A percentile compares a stretch with the other conserved stretches of the same genome.
Evolutionary conservation across 163 green algal species (phyloP).

Genomic region (Scenedesmus sp.): DNA sequence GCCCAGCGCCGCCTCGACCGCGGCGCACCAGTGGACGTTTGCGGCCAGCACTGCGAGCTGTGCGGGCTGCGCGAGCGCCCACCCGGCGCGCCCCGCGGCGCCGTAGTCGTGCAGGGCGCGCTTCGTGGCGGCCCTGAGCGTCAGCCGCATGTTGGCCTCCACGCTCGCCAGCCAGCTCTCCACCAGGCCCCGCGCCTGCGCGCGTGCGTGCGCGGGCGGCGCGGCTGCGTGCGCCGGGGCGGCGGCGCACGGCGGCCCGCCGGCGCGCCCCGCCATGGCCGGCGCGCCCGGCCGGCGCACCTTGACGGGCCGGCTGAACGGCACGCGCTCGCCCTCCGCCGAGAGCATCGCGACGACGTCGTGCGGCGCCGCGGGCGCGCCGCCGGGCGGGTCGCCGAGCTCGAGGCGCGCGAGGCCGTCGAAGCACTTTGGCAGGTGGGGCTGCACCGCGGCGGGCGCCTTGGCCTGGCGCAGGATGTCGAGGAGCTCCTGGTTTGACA

Average conservation of each 20-base stretch:
- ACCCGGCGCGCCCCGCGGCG: conserved; percentile 63
- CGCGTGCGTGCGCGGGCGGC: too few relatives aligned
- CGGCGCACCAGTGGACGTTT: conserved; percentile 56
- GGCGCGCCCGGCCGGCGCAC: too few relatives aligned
- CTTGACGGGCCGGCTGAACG: conserved; percentile 78
- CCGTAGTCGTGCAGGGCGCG: conserved; percentile 63
- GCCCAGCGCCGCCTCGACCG: conserved; percentile 54
- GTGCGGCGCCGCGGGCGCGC: neutral
- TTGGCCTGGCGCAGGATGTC: conserved; percentile 84
- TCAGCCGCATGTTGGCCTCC: conserved; percentile 53
- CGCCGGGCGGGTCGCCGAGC: conserved; percentile 55
- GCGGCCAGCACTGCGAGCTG: conserved; percentile 81
- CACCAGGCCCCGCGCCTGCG: conserved; percentile 82
- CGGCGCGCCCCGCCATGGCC: too few relatives aligned
- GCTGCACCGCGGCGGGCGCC: conserved; percentile 79
- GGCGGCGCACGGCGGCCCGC: too few relatives aligned
- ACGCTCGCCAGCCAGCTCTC: conserved; percentile 83
- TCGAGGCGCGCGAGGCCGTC: conserved; percentile 77
- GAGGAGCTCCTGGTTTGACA: conserved; percentile 87
- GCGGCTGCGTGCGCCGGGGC: too few relatives aligned
- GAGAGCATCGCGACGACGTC: conserved; percentile 39
- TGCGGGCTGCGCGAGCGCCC: conserved; percentile 82
- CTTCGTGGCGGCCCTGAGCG: conserved; percentile 60
- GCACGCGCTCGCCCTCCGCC: conserved; percentile 52
- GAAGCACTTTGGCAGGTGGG: conserved; percentile 86